A percentile compares a stretch with the other conserved stretches of the same genome.
Evolutionary conservation across 768 basidiomycete species (phyloP).

Genomic region (Russula olivacea): DNA sequence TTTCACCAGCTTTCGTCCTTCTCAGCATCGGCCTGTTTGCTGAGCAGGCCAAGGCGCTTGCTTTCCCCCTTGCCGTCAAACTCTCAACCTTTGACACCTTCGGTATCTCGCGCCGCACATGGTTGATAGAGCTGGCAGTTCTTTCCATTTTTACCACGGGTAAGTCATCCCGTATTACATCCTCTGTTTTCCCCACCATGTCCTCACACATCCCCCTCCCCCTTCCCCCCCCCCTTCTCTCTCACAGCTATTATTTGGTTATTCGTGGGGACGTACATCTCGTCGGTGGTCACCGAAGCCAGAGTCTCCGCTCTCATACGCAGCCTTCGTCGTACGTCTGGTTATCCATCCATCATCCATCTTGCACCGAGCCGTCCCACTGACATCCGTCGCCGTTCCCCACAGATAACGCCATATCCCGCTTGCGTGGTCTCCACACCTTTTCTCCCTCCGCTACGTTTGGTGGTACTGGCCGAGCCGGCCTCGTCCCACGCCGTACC

Average conservation of each 20-base stretch:
- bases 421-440: neutral
- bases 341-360: neutral
- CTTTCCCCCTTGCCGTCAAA: neutral
- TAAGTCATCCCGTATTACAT: neutral
- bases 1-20: neutral
- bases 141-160: neutral
- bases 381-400: neutral
- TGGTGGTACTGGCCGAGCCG: neutral
- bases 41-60: neutral
- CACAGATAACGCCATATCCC: neutral
- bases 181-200: neutral
- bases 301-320: neutral
- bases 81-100: neutral
- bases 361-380: neutral
- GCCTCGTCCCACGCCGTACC: neutral
- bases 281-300: neutral
- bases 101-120: neutral
- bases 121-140: neutral
- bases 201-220: neutral
- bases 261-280: neutral
- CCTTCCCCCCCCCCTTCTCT: no score
- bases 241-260: conserved; percentile 1
- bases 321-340: neutral
- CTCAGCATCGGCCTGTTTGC: neutral
- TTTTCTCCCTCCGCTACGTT: neutral